These are phyloP conservation scores for Colletotrichum filicis DNA, from an alignment of 2,329 filamentous ascomycete species.

Conservation along the genomic window DNA sequence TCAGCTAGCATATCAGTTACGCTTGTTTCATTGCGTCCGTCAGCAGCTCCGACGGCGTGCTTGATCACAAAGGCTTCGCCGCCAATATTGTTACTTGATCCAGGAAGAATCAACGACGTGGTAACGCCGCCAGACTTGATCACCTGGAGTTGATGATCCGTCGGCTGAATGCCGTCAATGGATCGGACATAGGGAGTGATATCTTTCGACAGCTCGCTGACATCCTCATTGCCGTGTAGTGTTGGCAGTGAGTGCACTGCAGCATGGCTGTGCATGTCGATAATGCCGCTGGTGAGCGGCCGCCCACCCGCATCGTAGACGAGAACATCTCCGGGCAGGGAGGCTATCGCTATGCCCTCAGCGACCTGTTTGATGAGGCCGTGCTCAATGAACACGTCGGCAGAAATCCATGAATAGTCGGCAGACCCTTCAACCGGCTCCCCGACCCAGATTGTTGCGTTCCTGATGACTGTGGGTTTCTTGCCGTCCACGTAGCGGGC, in stretches of 20 bases:
- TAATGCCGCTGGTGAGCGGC: conserved; percentile 73
- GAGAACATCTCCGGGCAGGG: conserved; percentile 58
- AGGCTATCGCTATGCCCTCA: conserved; percentile 50
- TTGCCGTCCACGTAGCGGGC: conserved; percentile 69
- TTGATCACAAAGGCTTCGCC: conserved; percentile 78
- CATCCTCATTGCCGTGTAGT: conserved; percentile 65
- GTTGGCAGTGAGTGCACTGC: conserved; percentile 67
- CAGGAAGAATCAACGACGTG: conserved; percentile 73
- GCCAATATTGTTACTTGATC: conserved; percentile 77
- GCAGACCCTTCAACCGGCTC: conserved; percentile 65
- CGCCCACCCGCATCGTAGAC: conserved; percentile 69
- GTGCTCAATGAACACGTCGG: conserved; percentile 69
- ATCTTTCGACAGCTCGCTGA: conserved; percentile 73
- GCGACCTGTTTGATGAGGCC: conserved; percentile 69
- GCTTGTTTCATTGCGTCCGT: conserved; percentile 72
- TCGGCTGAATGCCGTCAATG: conserved; percentile 72
- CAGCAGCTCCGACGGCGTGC: conserved; percentile 69
- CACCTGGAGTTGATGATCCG: conserved; percentile 72
- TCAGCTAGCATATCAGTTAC: conserved; percentile 73
- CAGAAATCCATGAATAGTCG: conserved; percentile 68
- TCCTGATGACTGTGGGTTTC: conserved; percentile 71
- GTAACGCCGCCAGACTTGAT: conserved; percentile 80
- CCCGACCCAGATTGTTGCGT: conserved; percentile 74
- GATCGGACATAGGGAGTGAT: conserved; percentile 76
- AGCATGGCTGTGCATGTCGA: conserved; percentile 78